Base-by-base conservation (phyloP, 345 rosid species). In the Citrus sp. region DNA sequence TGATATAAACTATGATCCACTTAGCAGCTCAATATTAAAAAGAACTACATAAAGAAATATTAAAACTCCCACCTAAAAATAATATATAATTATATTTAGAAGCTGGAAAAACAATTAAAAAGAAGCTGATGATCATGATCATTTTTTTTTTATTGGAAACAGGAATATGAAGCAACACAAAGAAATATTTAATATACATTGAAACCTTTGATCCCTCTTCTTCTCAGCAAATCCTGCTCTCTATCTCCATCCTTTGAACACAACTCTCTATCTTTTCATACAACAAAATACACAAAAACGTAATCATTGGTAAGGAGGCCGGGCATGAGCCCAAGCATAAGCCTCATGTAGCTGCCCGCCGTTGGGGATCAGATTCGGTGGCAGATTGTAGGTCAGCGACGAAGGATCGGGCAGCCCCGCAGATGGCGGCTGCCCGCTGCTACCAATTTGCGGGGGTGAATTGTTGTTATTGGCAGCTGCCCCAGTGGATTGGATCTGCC, bases 321-420 rank as follows among this genome's bases (percentile, higher is more conserved):
- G 75, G 0, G 79, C 84, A 69, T 91, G 91, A 67, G 85, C 87
- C 94, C 94, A 90, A 34, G 71, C 85, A 74, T 83, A 89, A 3
- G 90, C 88, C 46, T 91, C 94, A 51, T 92, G 97, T 86, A 92
- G 74, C 68, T 87, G 92, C 68, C 70, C 85, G 67, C 87, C 93
- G 72, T 87, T 91, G 0, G 87, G 80, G 64, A 87, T 74, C 4
- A 90, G 80, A 85, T 86, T 87, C 21, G 91, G 88, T 1, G 89
- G 89, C 79, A 91, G 67, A 77, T 84, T 87, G 65, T 84, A 92
- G 1, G 91, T 84, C 79, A 89, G 80, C 13, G 79, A 74, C 0
- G 97, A 84, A 14, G 88, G 88, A 65, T 91, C 92, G 1, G 88
- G 85, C 75, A 91, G 55, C 25, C 85, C 84, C 16, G 74, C 30